These are phyloP conservation scores for Cotoneaster glaucophyllus DNA, from an alignment of 306 rosid species.

Conservation along the genomic window DNA sequence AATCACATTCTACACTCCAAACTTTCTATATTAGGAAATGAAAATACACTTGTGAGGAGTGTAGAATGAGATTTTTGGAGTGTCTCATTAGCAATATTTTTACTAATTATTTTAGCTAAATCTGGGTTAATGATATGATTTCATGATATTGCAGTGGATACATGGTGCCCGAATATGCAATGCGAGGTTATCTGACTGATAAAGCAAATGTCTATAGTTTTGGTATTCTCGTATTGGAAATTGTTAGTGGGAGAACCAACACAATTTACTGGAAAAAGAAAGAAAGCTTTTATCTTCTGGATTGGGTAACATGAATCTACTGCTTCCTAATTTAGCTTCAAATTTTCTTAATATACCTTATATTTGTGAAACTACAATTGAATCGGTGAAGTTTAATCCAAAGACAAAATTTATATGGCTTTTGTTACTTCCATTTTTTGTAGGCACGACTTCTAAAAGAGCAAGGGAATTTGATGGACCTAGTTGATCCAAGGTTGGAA, in stretches of 20 bases:
- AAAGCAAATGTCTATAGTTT: slow-evolving; percentile 81
- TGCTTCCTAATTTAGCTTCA: neutral
- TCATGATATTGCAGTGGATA: slow-evolving; percentile 33
- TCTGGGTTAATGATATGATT: neutral
- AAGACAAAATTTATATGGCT: no score
- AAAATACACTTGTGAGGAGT: no score
- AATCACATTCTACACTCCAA: no score
- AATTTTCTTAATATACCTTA: neutral
- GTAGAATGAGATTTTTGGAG: no score
- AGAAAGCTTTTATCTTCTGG: slow-evolving; percentile 48
- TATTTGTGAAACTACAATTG: no score
- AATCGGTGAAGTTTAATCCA: no score
- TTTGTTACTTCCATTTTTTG: neutral
- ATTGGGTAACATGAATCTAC: slow-evolving; percentile 37
- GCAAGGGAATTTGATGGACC: neutral
- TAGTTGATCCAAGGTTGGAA: slow-evolving; percentile 13
- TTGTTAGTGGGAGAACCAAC: slow-evolving; percentile 54
- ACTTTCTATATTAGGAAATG: no score
- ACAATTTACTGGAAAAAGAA: slow-evolving; percentile 39
- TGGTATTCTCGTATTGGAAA: slow-evolving; percentile 51
- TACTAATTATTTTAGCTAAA: neutral
- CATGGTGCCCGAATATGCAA: slow-evolving; percentile 2
- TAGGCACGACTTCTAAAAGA: slow-evolving; percentile 26
- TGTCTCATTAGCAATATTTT: no score
- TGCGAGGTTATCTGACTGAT: no score